Base-by-base conservation (phyloP, 768 basidiomycete species). In the Hericium coralloides region DNA sequence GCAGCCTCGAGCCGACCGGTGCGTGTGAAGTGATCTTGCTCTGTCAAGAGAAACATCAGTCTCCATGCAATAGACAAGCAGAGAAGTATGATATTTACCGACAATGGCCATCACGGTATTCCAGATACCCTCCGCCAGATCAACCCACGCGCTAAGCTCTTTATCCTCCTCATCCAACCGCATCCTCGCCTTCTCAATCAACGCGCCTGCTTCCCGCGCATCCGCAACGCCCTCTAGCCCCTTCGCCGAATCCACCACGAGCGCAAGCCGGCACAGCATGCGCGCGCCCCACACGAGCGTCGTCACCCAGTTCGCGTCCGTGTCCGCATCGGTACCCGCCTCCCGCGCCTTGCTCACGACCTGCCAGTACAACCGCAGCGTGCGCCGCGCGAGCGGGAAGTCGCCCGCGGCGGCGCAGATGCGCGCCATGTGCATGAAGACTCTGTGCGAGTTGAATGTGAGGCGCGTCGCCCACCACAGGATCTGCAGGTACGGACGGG, bases 391-490 rank as follows among this genome's bases (percentile, higher is more conserved):
- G 3, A 92, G 77, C 17, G 74, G 67, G 2, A 71, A 70, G 60
- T 85, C 84, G 9, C 82, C 82, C 0, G 79, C 75, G 12, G 82
- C 78, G 57, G 83, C 80, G 15, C 90, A 70, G 1, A 95, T 70
- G 1, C 87, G 83, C 26, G 83, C 82, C 77, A 98, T 85, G 69
- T 97, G 90, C 0, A 95, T 84, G 55, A 91, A 80, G 8, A 98
- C 74, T 9, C 84, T 81, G 58, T 87, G 87, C 0, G 91, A 95
- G 66, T 97, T 94, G 76, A 98, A 97, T 0, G 95, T 98, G 22
- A 94, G 79, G 20, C 87, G 84, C 9, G 92, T 94, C 1, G 92
- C 88, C 92, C 92, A 94, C 89, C 92, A 95, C 2, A 98, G 78
- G 20, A 92, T 80, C 89, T 90, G 68, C 37, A 49, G 43, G 25